Evolutionary conservation across 1,284 basidiomycete genomes (phyloP), one percentile per base, ranked within the genome.

Genomic region (Meira miltonrushii): DNA sequence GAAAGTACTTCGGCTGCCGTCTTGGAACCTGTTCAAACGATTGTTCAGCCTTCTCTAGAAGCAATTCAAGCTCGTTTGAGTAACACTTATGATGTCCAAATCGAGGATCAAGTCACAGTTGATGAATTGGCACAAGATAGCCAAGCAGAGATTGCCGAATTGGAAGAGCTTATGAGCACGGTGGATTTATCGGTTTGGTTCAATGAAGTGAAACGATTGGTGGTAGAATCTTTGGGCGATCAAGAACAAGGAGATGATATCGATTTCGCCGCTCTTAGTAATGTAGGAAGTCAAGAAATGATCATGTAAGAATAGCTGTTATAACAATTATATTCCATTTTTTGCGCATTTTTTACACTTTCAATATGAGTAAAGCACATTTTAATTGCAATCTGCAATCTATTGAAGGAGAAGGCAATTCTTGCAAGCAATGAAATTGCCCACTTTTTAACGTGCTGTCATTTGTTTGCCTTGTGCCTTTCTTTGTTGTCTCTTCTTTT

Each of bases 401-500:
- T 43, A n/a, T 15, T 3, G 19, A 43, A 43, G 10, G 3, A 43
- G 41, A 43, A 3, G 3, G 41, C 41, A 15, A 43, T 19, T 48
- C 12, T 12, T 21, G 12, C 2, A 48, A 48, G 21, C 2, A 3
- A 21, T 7, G 21, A 48, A 21, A 13, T 23, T 25, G 4, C 12
- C 2, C 51, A 11, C 47, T 40, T 9, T 33, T 19, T 28, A 58
- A 19, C 59, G 48, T 43, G 15, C 56, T 47, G 33, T 54, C 13
- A 47, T 40, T 28, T 41, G 50, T 28, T 59, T 59, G 39, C 57
- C 55, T 56, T 69, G 65, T 21, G 61, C 43, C 60, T 76, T 78
- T 57, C 71, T 69, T 64, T 66, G 59, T 23, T 61, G 65, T 17
- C 75, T 51, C 62, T 73, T 72, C 61, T 70, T 63, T 59, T 77